Conservation (phyloP, 169 alveolate species). For the Besnoitia besnoiti region DNA sequence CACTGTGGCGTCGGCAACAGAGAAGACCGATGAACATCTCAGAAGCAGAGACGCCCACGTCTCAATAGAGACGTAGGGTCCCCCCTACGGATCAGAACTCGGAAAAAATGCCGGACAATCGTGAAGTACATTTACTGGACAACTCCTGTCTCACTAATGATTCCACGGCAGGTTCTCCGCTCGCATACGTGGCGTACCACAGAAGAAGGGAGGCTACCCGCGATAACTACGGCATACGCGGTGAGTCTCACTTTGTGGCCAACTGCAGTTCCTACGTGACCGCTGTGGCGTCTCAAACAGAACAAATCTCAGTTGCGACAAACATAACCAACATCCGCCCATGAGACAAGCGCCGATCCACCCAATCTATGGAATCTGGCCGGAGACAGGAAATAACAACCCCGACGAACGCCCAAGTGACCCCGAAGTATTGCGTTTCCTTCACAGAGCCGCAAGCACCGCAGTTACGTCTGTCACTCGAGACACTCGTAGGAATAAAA, state of each 20-base stretch:
- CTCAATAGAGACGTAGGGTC: no score
- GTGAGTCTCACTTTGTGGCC: no score
- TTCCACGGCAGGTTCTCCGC: no score
- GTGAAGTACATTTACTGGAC: no score
- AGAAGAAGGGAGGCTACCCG: no score
- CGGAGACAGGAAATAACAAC: not conserved
- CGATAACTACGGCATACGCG: no score
- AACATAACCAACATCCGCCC: not conserved
- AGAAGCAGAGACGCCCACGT: no score
- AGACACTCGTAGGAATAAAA: not conserved
- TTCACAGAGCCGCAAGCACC: not conserved
- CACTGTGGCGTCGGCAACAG: not conserved
- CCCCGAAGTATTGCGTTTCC: not conserved
- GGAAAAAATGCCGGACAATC: no score
- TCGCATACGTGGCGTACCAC: no score
- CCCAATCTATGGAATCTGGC: not conserved
- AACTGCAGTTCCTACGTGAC: not conserved
- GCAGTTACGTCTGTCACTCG: not conserved
- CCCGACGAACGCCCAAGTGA: not conserved
- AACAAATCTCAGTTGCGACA: not conserved
- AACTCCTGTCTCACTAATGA: no score
- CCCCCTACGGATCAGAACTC: not conserved
- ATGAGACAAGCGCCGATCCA: not conserved
- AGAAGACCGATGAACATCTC: no score
- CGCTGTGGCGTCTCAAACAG: not conserved